These are phyloP conservation scores for Atkinsonella hypoxylon DNA, from an alignment of 2,329 filamentous ascomycete species.

Conservation along the genomic window DNA sequence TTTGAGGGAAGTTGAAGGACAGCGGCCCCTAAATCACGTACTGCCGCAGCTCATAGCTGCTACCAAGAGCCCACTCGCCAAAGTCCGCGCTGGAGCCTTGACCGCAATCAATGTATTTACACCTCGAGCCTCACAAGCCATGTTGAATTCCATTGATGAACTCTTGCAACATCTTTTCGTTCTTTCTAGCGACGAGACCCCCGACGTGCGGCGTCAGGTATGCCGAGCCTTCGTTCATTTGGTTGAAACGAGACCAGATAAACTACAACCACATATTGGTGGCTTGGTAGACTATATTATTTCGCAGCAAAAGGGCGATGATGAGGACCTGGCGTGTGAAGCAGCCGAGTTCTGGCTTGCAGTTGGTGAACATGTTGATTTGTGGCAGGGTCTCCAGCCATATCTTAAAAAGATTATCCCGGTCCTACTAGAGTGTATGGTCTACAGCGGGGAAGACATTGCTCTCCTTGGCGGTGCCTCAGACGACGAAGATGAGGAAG, in stretches of 20 bases:
- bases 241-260: conserved; percentile 81
- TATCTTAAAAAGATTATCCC: conserved; percentile 79
- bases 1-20: conserved; percentile 77
- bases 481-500: conserved; percentile 84
- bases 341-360: conserved; percentile 97
- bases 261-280: conserved; percentile 76
- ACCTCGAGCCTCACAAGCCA: conserved; percentile 68
- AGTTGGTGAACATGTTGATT: conserved; percentile 72
- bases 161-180: conserved; percentile 75
- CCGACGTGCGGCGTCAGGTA: conserved; percentile 82
- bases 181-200: conserved; percentile 62
- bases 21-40: conserved; percentile 77
- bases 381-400: conserved; percentile 65
- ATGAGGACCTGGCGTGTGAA: conserved; percentile 83
- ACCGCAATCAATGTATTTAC: conserved; percentile 88
- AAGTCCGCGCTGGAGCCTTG: conserved; percentile 69
- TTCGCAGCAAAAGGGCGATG: conserved; percentile 73
- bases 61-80: conserved; percentile 61
- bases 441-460: conserved; percentile 92
- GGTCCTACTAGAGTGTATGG: conserved; percentile 85
- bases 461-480: conserved; percentile 70
- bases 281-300: conserved; percentile 91
- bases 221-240: conserved; percentile 88
- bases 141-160: conserved; percentile 68
- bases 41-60: conserved; percentile 86